Conservation (phyloP, 2,329 filamentous ascomycete genomes). For the Microcyclospora tardicrescens region DNA sequence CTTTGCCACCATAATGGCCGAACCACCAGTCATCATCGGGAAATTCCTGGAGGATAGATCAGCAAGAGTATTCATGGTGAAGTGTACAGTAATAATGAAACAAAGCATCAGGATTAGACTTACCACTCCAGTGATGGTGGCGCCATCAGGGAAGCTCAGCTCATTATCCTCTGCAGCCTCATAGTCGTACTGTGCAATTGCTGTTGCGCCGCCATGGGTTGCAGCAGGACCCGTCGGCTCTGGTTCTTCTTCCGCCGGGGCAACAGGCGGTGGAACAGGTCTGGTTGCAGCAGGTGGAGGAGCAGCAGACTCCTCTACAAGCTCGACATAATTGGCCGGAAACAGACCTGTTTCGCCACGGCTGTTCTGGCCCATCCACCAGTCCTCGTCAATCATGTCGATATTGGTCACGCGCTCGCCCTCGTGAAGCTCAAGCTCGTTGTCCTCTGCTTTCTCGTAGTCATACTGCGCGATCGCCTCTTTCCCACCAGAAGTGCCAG, state of each 20-base stretch:
- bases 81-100: neutral
- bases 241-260: slow-evolving; percentile 11
- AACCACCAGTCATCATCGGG: slow-evolving; percentile 99
- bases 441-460: slow-evolving; percentile 95
- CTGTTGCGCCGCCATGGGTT: slow-evolving; percentile 39
- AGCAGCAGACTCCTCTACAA: slow-evolving; percentile 45
- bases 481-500: slow-evolving; percentile 41
- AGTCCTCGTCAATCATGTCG: slow-evolving; percentile 94
- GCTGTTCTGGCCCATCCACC: slow-evolving; percentile 93
- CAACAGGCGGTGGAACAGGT: slow-evolving; percentile 25
- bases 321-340: slow-evolving; percentile 92
- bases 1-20: slow-evolving; percentile 65
- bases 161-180: slow-evolving; percentile 91
- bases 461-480: slow-evolving; percentile 80
- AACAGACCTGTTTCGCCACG: slow-evolving; percentile 80
- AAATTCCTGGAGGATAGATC: slow-evolving; percentile 52
- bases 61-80: slow-evolving; percentile 10
- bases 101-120: slow-evolving; percentile 24
- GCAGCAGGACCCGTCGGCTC: slow-evolving; percentile 20
- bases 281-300: slow-evolving; percentile 24
- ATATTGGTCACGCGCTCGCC: slow-evolving; percentile 83
- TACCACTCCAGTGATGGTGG: slow-evolving; percentile 65
- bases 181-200: slow-evolving; percentile 86
- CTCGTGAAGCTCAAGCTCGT: slow-evolving; percentile 83
- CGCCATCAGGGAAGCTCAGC: slow-evolving; percentile 77